Conservation (phyloP, 495 filamentous ascomycete species). For the Tuber borchii region DNA sequence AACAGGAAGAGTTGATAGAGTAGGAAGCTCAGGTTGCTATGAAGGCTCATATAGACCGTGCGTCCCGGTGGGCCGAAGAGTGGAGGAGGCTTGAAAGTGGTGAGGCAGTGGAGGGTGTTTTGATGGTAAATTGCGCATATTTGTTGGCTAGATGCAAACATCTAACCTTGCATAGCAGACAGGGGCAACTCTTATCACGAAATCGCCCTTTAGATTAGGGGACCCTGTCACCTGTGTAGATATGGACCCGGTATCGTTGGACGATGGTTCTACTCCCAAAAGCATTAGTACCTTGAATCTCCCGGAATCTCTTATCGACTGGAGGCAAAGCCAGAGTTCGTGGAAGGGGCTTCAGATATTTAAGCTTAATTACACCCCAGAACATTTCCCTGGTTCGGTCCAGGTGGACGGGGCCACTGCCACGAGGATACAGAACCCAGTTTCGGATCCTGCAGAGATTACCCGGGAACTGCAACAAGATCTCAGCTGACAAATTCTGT, state of each 20-base stretch:
- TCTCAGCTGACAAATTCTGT: not conserved
- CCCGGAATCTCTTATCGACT: constrained; percentile 17
- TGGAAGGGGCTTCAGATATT: not conserved
- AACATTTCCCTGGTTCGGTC: not conserved
- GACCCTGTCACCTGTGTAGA: not conserved
- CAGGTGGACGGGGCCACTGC: constrained; percentile 16
- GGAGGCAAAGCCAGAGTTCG: not conserved
- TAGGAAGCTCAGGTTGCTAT: constrained; percentile 15
- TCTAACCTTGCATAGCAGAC: not conserved
- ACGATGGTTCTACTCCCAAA: constrained; percentile 9
- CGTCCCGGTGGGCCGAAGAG: constrained; percentile 32
- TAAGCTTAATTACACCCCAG: not conserved
- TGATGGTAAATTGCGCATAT: constrained; percentile 15
- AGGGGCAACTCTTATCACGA: not conserved
- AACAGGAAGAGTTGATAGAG: constrained; percentile 25
- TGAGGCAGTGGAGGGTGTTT: constrained; percentile 16
- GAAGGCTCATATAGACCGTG: constrained; percentile 20
- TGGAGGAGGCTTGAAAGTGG: constrained; percentile 24
- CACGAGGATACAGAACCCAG: not conserved
- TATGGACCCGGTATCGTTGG: not conserved
- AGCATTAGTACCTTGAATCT: constrained; percentile 26
- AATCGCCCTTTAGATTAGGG: not conserved
- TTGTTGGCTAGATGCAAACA: not conserved
- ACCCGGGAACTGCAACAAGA: not conserved
- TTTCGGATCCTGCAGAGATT: not conserved